Base-by-base conservation (phyloP, 139 green algal species). In the Picochlorum sp. region DNA sequence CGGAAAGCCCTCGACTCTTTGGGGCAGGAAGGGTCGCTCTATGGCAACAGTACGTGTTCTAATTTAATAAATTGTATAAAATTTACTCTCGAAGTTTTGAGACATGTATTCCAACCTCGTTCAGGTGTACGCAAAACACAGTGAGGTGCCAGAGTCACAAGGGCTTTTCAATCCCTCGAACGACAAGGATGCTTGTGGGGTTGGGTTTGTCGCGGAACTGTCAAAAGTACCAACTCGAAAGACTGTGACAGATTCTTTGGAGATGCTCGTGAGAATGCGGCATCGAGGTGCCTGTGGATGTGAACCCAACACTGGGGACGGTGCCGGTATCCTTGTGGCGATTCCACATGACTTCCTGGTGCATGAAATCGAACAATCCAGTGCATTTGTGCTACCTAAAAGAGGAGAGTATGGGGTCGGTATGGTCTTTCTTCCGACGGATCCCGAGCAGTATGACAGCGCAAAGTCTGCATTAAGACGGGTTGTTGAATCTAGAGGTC, bases 221-320 rank as follows among this genome's bases (percentile, higher is more conserved):
- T 80, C 69, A 30, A 90, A 91, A 67, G 61, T 78, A 49, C 75
- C 90, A 4, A 83, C 74, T 5, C 77, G 88, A 6, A 73, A 75
- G 31, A 85, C 77, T 20, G 83, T 97, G 8, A 83, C 66, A 5
- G 88, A 97, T 60, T 87, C 90, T 1, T 77, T 97, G 30, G 83
- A 87, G 62, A 97, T 97, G 91, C 77, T 95, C 9, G 57, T 79
- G 11, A 77, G 89, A 41, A 96, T 96, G 87, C 72, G 78, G 1
- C 90, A 97, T 65, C 74, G 91, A 15, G 88, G 92, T 9, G 92
- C 87, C 13, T 97, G 92, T 71, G 92, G 92, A 6, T 98, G 92
- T 68, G 92, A 98, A 67, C 76, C 72, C 5, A 96, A 97, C 75
- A 96, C 92, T 37, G 69, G 59, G 49, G 91, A 98, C 62, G 92